Conservation (phyloP, 1,139 yeast species). For the Pichia sp. region DNA sequence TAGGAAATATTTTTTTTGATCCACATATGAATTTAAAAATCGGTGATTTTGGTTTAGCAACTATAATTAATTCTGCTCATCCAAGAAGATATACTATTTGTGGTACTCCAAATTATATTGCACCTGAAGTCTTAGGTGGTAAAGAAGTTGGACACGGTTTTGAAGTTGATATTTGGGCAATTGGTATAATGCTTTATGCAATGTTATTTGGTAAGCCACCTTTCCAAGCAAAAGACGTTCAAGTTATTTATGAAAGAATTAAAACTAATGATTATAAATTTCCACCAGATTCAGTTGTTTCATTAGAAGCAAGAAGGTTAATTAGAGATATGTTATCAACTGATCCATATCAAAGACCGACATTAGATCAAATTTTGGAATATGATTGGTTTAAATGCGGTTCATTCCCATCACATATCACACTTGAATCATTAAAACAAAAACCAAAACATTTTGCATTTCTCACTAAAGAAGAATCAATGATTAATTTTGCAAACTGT, state of each 20-base stretch:
- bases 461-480: conserved; percentile 56
- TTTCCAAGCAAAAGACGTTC: conserved; percentile 92
- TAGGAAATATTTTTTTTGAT: conserved; percentile 92
- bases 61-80: conserved; percentile 58
- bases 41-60: conserved; percentile 96
- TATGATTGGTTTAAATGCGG: conserved; percentile 78
- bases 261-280: conserved; percentile 75
- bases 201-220: conserved; percentile 92
- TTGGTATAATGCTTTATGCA: conserved; percentile 93
- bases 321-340: conserved; percentile 68
- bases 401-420: conserved; percentile 70
- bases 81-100: conserved; percentile 89
- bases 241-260: conserved; percentile 87
- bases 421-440: conserved; percentile 55
- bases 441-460: conserved; percentile 50
- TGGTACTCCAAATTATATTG: conserved; percentile 97
- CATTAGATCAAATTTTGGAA: conserved; percentile 68
- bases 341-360: conserved; percentile 79
- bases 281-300: conserved; percentile 63
- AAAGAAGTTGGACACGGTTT: conserved; percentile 84
- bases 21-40: conserved; percentile 88
- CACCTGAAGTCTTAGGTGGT: conserved; percentile 93
- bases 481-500: conserved; percentile 61
- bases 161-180: conserved; percentile 96
- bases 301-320: conserved; percentile 64